A percentile compares a stretch with the other conserved stretches of the same genome.
phyloP scores from a whole-genome alignment of 768 basidiomycete species.

The Coprinopsis sp. region DNA sequence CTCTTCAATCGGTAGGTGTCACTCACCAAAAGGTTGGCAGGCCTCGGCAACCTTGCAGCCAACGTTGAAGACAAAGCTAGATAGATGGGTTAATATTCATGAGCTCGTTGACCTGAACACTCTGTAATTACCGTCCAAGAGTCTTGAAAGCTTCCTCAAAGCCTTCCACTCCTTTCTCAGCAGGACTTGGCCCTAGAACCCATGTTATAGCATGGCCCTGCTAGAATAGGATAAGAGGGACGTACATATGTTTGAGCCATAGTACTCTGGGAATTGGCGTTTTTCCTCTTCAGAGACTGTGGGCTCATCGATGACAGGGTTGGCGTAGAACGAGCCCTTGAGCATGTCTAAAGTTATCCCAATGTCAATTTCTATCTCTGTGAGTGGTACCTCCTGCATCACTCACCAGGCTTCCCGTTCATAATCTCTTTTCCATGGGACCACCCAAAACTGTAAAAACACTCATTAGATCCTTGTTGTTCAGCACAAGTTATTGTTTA shows the following conservation, averaged over 20 bases:
- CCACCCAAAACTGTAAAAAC: conserved; percentile 79
- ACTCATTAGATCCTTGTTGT: neutral
- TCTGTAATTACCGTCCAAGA: conserved; percentile 53
- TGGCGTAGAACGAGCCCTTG: conserved; percentile 95
- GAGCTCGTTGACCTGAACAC: too few relatives aligned
- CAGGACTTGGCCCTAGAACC: conserved; percentile 54
- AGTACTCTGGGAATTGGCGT: conserved; percentile 73
- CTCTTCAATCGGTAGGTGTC: neutral
- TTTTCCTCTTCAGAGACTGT: conserved; percentile 54
- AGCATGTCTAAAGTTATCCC: conserved; percentile 53
- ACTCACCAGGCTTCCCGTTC: conserved; percentile 83
- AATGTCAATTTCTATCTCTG: neutral
- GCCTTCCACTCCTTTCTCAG: conserved; percentile 58
- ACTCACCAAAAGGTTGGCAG: conserved; percentile 85
- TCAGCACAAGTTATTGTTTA: neutral
- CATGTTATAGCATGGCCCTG: neutral
- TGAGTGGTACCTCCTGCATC: neutral
- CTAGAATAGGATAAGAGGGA: conserved; percentile 2
- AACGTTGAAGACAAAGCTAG: conserved; percentile 74
- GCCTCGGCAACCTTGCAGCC: conserved; percentile 80
- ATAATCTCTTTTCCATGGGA: conserved; percentile 98
- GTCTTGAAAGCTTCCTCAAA: conserved; percentile 89
- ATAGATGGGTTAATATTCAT: neutral
- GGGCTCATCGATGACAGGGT: conserved; percentile 65
- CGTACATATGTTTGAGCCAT: conserved; percentile 84